Conservation (phyloP, 2,329 filamentous ascomycete species). For the Purpureocillium takamizusanense region DNA sequence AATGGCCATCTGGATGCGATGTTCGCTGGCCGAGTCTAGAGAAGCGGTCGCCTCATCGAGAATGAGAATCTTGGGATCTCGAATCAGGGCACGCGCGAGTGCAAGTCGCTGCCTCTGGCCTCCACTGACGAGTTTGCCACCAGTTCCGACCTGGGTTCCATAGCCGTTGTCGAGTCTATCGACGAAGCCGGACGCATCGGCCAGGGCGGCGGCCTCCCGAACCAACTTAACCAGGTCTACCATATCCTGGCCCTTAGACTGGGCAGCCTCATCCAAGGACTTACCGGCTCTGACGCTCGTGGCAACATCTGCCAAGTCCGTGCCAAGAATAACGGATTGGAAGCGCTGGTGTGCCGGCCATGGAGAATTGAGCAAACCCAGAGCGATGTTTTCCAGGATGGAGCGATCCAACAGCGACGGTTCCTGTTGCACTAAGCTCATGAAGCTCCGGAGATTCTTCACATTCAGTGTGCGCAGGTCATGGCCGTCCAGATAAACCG, state of each 20-base stretch:
- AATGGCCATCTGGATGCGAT: slow-evolving; percentile 41
- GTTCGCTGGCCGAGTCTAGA: slow-evolving; percentile 49
- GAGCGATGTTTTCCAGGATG: slow-evolving; percentile 41
- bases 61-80: slow-evolving; percentile 47
- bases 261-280: slow-evolving; percentile 34
- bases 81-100: slow-evolving; percentile 47
- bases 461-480: slow-evolving; percentile 40
- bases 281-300: slow-evolving; percentile 40
- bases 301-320: slow-evolving; percentile 40
- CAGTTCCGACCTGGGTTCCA: slow-evolving; percentile 41
- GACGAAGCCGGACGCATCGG: slow-evolving; percentile 51
- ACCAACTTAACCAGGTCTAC: slow-evolving; percentile 30
- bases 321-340: slow-evolving; percentile 35
- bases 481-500: slow-evolving; percentile 36
- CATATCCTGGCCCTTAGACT: slow-evolving; percentile 31
- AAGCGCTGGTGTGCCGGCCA: slow-evolving; percentile 29
- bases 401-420: slow-evolving; percentile 35
- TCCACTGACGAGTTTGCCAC: slow-evolving; percentile 46
- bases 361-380: slow-evolving; percentile 36
- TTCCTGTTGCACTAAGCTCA: slow-evolving; percentile 37
- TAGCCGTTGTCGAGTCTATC: slow-evolving; percentile 43
- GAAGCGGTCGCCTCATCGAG: slow-evolving; percentile 55
- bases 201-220: slow-evolving; percentile 42
- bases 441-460: slow-evolving; percentile 27
- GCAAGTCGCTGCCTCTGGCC: slow-evolving; percentile 54